These are phyloP conservation scores for Ilex aquifolium DNA, from an alignment of 257 asterid species.

Conservation along the genomic window DNA sequence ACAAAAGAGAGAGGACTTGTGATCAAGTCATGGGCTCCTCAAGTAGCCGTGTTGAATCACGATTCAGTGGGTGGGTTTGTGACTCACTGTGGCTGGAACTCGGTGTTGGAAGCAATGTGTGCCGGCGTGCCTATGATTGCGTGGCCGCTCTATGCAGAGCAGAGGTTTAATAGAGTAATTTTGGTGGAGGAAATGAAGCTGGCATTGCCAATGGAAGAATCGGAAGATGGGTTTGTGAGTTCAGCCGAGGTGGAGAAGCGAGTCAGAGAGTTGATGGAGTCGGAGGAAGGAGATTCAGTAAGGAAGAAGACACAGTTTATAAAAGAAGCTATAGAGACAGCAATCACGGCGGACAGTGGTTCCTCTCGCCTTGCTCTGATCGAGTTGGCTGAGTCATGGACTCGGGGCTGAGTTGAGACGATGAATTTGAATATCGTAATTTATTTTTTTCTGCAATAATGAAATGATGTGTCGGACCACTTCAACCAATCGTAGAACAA, in stretches of 20 bases:
- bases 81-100: slow-evolving; percentile 16
- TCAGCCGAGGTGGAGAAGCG: neutral
- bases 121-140: slow-evolving; percentile 1
- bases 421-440: too few relatives aligned
- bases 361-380: neutral
- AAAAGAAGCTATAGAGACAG: neutral
- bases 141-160: slow-evolving; percentile 5
- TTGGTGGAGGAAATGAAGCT: neutral
- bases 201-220: neutral
- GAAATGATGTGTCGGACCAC: too few relatives aligned
- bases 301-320: neutral
- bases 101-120: neutral
- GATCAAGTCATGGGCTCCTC: slow-evolving; percentile 60
- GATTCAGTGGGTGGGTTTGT: slow-evolving; percentile 54
- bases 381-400: neutral
- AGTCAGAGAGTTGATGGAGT: neutral
- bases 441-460: too few relatives aligned
- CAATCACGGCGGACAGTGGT: neutral
- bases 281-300: neutral
- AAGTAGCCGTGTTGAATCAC: slow-evolving; percentile 46
- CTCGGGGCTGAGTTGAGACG: neutral
- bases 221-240: neutral
- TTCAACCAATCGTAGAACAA: too few relatives aligned
- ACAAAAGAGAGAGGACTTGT: slow-evolving; percentile 39
- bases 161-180: neutral